Base-by-base conservation (phyloP, 2,329 filamentous ascomycete genomes). In the Exophiala alcalophila region DNA sequence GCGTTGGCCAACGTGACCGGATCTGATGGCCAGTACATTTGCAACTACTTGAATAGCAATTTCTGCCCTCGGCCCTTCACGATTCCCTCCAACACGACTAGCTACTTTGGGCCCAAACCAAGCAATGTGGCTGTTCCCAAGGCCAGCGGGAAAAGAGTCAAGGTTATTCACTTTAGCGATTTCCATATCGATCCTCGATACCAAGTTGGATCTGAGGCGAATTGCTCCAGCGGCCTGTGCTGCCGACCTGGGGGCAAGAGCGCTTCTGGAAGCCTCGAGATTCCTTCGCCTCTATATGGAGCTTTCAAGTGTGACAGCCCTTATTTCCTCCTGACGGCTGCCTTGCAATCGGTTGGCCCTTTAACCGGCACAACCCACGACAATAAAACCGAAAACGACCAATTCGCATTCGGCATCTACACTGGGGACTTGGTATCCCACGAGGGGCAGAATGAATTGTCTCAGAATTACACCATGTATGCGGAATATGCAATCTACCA, bases 401-500 rank as follows among this genome's bases (percentile, higher is more conserved):
- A 52, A 11, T 64, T 77, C 7, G 76, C 69, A 0, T 77, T 73
- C 65, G 71, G 72, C 0, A 59, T 79, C 14, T 80, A 78, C 53
- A 79, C 76, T 2, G 76, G 76, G 5, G 76, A 79, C 53, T 60
- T 79, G 11, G 70, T 76, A 1, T 72, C 74, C 4, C 77, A 80
- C 55, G 77, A 79, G 35, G 57, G 69, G 0, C 66, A 75, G 44
- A 65, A 66, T 28, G 64, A 78, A 57, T 64, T 74, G 11, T 78
- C 74, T 9, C 65, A 66, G 23, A 68, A 64, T 2, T 79, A 77
- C 44, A 65, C 71, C 8, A 69, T 77, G 50, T 77, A 78, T 49
- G 65, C 72, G 1, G 74, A 80, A 59, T 65, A 65, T 1, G 69
- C 70, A 34, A 60, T 79, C 24, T 78, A 71, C 57, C 64, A 68